A percentile compares a stretch with the other conserved stretches of the same genome.
These are phyloP conservation scores for Hymenoscyphus salicellus DNA, from an alignment of 2,329 filamentous ascomycete species.

Conservation along the genomic window DNA sequence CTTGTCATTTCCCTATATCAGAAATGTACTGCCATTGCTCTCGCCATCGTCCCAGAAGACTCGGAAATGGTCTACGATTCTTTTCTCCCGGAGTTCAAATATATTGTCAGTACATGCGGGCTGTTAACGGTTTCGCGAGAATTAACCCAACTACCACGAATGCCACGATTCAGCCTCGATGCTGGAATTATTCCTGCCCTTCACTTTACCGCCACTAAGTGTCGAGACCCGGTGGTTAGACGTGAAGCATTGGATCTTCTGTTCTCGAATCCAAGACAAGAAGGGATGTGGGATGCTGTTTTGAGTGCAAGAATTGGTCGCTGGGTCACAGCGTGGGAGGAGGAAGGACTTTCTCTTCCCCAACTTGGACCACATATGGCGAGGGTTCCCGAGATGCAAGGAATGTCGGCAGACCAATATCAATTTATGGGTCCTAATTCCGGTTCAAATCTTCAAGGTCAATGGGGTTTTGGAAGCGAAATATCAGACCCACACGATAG, in stretches of 20 bases:
- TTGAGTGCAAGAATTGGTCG: constrained; percentile 28
- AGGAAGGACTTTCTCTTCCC: constrained; percentile 24
- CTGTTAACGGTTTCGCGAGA: constrained; percentile 17
- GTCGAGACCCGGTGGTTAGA: constrained; percentile 54
- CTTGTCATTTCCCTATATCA: constrained; percentile 27
- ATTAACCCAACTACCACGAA: constrained; percentile 22
- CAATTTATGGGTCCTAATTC: background rate
- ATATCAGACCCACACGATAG: background rate
- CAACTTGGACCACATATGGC: background rate
- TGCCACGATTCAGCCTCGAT: constrained; percentile 58
- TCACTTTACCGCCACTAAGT: constrained; percentile 65
- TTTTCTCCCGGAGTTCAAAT: constrained; percentile 25
- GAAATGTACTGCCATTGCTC: constrained; percentile 24
- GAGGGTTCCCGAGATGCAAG: constrained; percentile 1
- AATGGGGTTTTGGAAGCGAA: constrained; percentile 1
- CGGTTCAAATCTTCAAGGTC: background rate
- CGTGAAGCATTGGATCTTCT: constrained; percentile 61
- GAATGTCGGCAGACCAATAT: background rate
- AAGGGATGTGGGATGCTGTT: constrained; percentile 63
- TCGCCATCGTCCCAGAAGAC: constrained; percentile 20
- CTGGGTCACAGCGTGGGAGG: constrained; percentile 31
- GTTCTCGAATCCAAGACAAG: constrained; percentile 55
- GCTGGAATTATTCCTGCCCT: constrained; percentile 63
- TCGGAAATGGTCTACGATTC: constrained; percentile 32
- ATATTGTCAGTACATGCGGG: constrained; percentile 26